These are phyloP conservation scores for Canavalia gladiata DNA, from an alignment of 306 rosid genomes.

Conservation along the genomic window DNA sequence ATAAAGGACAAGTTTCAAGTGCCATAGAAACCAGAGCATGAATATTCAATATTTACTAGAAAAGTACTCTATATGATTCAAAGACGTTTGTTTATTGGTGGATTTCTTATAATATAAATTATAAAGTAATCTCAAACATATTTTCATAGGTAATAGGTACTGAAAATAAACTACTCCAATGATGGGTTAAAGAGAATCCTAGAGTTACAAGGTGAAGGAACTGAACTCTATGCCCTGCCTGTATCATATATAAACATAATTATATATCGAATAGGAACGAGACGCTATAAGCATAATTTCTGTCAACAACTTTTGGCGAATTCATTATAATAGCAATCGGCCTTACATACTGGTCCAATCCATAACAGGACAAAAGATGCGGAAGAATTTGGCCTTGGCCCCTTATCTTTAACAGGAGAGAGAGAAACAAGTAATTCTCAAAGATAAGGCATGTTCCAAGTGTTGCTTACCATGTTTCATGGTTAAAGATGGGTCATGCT, in stretches of 20 bases:
- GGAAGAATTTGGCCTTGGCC: neutral
- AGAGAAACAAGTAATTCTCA: conserved; percentile 15
- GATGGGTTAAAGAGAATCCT: conserved; percentile 2
- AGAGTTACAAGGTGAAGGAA: conserved; percentile 2
- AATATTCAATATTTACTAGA: conserved; percentile 20
- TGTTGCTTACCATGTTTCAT: conserved; percentile 92
- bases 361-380: neutral
- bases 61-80: conserved; percentile 17
- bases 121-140: neutral
- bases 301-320: neutral
- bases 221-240: neutral
- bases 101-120: neutral
- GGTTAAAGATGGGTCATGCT: conserved; percentile 80
- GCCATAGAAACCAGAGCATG: conserved; percentile 35
- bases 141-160: neutral
- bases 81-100: conserved; percentile 3
- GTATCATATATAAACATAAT: neutral
- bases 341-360: neutral
- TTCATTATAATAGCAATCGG: conserved; percentile 10
- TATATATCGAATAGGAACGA: neutral
- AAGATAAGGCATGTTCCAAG: conserved; percentile 4
- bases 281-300: conserved; percentile 13
- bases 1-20: conserved; percentile 14
- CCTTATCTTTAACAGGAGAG: neutral
- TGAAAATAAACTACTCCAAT: neutral